Evolutionary conservation across 2,329 filamentous ascomycete species (phyloP).

Genomic region (Mycogone perniciosa): DNA sequence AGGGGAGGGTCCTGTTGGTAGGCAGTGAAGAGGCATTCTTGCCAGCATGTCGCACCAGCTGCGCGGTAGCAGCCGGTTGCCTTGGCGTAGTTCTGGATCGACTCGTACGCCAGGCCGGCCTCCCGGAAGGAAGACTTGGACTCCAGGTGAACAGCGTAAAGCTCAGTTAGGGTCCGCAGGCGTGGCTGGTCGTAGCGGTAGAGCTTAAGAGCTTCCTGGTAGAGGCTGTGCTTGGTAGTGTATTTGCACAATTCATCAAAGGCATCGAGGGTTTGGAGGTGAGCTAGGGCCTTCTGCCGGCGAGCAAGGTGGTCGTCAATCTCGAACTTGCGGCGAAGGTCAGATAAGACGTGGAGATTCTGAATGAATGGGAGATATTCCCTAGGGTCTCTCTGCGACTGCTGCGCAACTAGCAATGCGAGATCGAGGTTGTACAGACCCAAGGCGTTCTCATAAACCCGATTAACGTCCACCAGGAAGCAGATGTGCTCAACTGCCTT

Average conservation of each 20-base stretch:
- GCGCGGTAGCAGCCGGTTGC: conserved; percentile 80
- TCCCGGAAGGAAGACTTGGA: conserved; percentile 72
- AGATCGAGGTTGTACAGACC: conserved; percentile 90
- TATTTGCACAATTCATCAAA: conserved; percentile 78
- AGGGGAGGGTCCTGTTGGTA: conserved; percentile 58
- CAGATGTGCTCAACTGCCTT: conserved; percentile 94
- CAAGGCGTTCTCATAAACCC: conserved; percentile 82
- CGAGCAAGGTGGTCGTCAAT: conserved; percentile 86
- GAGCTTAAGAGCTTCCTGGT: conserved; percentile 67
- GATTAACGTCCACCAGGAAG: conserved; percentile 90
- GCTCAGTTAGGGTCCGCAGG: conserved; percentile 60
- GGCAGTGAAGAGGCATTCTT: conserved; percentile 78
- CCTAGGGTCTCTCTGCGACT: conserved; percentile 89
- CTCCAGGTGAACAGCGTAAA: conserved; percentile 76
- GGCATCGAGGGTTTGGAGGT: conserved; percentile 65
- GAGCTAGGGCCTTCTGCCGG: conserved; percentile 66
- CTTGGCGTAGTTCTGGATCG: conserved; percentile 63
- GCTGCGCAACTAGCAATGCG: conserved; percentile 83
- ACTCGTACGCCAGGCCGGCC: conserved; percentile 87
- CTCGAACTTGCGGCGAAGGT: conserved; percentile 66
- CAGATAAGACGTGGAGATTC: conserved; percentile 67
- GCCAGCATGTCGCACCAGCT: conserved; percentile 73
- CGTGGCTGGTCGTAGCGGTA: conserved; percentile 75
- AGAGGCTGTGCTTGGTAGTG: conserved; percentile 71
- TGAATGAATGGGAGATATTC: conserved; percentile 96